phyloP scores from a whole-genome alignment of 164 flowering plant species.

The Kingdonia uniflora region DNA sequence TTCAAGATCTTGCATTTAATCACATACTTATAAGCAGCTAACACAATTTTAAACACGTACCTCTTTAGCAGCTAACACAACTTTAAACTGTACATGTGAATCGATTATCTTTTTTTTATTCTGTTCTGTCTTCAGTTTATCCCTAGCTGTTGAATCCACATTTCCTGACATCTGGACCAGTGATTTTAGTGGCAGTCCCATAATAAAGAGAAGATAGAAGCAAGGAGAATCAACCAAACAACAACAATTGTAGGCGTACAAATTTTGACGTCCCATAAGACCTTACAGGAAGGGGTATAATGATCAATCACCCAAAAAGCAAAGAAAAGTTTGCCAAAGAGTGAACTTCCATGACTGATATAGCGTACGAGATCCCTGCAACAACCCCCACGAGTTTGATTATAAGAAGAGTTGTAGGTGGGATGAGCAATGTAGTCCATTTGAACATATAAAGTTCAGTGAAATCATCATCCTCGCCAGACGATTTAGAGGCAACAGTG shows the following conservation, averaged over 20 bases:
- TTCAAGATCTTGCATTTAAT: too few species aligned
- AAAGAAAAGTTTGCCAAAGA: constrained; percentile 12
- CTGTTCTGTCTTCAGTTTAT: too few species aligned
- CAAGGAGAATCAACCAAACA: constrained; percentile 11
- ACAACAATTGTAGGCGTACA: constrained; percentile 11
- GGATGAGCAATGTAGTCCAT: constrained; percentile 12
- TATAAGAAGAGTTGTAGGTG: constrained; percentile 12
- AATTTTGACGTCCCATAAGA: constrained; percentile 11
- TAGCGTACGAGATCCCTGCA: constrained; percentile 11
- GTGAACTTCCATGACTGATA: constrained; percentile 9
- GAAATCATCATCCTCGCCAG: constrained; percentile 11
- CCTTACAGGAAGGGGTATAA: constrained; percentile 12
- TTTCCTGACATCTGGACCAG: constrained; percentile 4
- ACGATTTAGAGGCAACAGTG: constrained; percentile 12
- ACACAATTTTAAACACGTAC: too few species aligned
- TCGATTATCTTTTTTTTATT: too few species aligned
- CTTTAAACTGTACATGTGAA: too few species aligned
- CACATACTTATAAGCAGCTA: too few species aligned
- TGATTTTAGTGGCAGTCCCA: constrained; percentile 6
- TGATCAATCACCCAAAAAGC: constrained; percentile 14
- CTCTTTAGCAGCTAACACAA: too few species aligned
- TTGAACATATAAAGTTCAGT: constrained; percentile 12
- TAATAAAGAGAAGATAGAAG: constrained; percentile 11
- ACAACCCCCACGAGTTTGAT: constrained; percentile 9
- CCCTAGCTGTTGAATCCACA: constrained; percentile 9